Evolutionary conservation across 2,329 filamentous ascomycete species (phyloP).

Genomic region (Dactylellina leptospora): DNA sequence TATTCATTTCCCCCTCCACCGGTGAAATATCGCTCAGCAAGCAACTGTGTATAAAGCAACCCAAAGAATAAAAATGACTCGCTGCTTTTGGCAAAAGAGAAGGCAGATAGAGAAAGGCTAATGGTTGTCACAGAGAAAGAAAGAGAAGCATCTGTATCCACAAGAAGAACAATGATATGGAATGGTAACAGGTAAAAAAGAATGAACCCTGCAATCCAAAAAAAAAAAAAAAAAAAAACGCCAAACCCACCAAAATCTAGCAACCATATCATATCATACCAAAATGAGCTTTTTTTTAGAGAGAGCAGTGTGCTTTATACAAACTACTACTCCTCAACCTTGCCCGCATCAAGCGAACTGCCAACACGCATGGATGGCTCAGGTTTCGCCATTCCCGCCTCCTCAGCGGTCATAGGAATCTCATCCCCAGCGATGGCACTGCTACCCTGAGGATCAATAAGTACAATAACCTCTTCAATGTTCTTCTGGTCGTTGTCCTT

Average conservation of each 20-base stretch:
- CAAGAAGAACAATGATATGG: background rate
- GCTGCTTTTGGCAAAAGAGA: background rate
- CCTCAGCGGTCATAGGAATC: conserved; percentile 19
- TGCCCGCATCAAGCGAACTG: conserved; percentile 20
- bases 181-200: background rate
- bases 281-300: conserved; percentile 1
- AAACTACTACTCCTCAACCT: background rate
- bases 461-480: conserved; percentile 36
- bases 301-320: background rate
- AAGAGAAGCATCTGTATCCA: conserved; percentile 1
- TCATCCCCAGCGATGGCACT: background rate
- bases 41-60: no score
- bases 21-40: no score
- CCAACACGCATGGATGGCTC: conserved; percentile 40
- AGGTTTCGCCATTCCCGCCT: conserved; percentile 19
- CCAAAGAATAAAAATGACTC: background rate
- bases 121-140: no score
- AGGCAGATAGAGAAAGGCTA: no score
- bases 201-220: no score
- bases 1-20: no score
- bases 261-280: conserved; percentile 11
- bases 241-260: conserved; percentile 34
- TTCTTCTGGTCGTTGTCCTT: conserved; percentile 38
- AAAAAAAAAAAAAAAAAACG: background rate
- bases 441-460: conserved; percentile 16